Evolutionary conservation across 2,329 filamentous ascomycete species (phyloP).

Genomic region (Colletotrichum sidae): DNA sequence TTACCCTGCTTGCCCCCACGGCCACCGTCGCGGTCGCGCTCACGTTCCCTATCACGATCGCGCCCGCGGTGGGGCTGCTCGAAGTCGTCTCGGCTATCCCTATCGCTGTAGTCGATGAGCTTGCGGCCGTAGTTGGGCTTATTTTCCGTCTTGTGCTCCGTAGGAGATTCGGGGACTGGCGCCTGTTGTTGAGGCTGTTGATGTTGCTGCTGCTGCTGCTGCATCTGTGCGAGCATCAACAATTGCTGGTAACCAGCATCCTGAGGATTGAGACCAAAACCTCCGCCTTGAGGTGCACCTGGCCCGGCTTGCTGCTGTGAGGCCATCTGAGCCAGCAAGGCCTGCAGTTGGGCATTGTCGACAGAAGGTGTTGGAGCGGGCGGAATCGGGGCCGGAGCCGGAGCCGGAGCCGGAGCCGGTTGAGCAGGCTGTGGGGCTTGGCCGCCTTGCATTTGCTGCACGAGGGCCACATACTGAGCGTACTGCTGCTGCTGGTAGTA

Average conservation of each 20-base stretch:
- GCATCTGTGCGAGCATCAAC: constrained; percentile 52
- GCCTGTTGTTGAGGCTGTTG: constrained; percentile 38
- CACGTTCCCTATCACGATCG: constrained; percentile 44
- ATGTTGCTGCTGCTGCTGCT: constrained; percentile 44
- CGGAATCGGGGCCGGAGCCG: constrained; percentile 26
- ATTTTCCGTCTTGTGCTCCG: constrained; percentile 36
- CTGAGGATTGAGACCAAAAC: constrained; percentile 49
- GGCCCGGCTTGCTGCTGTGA: constrained; percentile 45
- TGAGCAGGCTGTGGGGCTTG: constrained; percentile 43
- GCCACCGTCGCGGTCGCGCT: constrained; percentile 45
- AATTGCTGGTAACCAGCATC: constrained; percentile 55
- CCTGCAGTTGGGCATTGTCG: constrained; percentile 54
- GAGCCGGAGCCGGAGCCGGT: constrained; percentile 22
- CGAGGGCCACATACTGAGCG: constrained; percentile 55
- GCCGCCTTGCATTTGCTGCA: constrained; percentile 54
- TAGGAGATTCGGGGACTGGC: constrained; percentile 5
- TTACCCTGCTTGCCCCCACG: constrained; percentile 49
- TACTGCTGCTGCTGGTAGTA: constrained; percentile 48
- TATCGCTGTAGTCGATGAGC: constrained; percentile 33
- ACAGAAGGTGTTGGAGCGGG: constrained; percentile 30
- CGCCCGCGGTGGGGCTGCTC: constrained; percentile 40
- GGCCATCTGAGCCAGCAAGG: constrained; percentile 56
- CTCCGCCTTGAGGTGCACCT: constrained; percentile 33
- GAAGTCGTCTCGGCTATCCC: constrained; percentile 31
- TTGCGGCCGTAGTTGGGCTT: constrained; percentile 38